Evolutionary conservation across 441 rosid genomes (phyloP), one percentile per base, ranked within the genome.

Genomic region (Melianthus villosus): DNA sequence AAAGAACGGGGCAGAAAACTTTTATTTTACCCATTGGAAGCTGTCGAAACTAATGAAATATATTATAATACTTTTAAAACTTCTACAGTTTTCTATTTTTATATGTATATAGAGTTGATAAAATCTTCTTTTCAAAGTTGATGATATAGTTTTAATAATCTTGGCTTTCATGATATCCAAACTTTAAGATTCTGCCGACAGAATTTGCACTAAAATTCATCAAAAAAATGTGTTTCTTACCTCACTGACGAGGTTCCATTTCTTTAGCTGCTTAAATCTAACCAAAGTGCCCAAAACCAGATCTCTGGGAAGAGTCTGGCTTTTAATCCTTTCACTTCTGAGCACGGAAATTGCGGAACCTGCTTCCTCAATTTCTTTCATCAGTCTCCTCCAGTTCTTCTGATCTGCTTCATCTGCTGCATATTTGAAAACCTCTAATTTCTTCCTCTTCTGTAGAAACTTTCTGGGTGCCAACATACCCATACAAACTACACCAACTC

Each of bases 251-350:
- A 72, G 62, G 58, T 72, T 62, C 95, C 95, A 83, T 53, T 78
- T 83, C 67, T 62, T 87, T 2, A 78, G 73, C 71, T 87, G 95
- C 79, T 87, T 83, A 44, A 80, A 80, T 46, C 97, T 70, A 62
- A 75, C 76, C 68, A 83, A 68, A 25, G 86, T 80, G 42, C 95
- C 97, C 60, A 87, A 53, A 67, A 83, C 72, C 48, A 76, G 53
- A 54, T 74, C 77, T 46, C 57, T 69, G 1, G 87, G 77, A 51
- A 83, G 79, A 48, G 57, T 64, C 42, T 67, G 73, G 23, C 56
- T 68, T 34, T 50, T 40, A 17, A 47, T 56, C 57, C 44, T 62
- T 51, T 64, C 62, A 3, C 59, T 60, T 58, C 71, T 67, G 32
- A 87, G 87, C 46, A 80, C 85, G 0, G 69, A 27, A 13, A 72